Conservation (phyloP, 768 basidiomycete species). For the Pluteus cervinus region DNA sequence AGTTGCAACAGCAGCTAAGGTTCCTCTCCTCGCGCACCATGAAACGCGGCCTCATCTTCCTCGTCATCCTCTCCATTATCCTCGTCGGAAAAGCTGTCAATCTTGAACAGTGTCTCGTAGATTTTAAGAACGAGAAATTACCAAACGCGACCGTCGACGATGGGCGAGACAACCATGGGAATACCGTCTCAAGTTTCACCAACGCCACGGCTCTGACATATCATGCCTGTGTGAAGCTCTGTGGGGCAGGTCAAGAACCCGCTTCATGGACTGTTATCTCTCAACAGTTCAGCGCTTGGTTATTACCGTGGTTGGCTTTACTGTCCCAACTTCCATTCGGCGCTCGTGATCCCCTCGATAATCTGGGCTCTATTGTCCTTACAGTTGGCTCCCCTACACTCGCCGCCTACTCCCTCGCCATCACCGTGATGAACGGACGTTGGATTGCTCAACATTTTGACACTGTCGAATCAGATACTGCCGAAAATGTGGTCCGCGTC, state of each 20-base stretch:
- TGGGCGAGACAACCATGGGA: constrained; percentile 20
- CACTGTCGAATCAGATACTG: constrained; percentile 22
- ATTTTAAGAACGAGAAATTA: constrained; percentile 9
- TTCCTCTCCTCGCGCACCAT: no score
- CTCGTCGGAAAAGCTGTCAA: no score
- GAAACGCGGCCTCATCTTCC: no score
- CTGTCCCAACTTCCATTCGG: constrained; percentile 44
- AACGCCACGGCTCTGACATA: constrained; percentile 25
- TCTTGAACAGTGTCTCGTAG: constrained; percentile 15
- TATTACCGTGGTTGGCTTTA: constrained; percentile 41
- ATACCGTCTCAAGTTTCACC: constrained; percentile 13
- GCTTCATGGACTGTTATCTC: constrained; percentile 28
- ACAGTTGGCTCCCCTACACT: constrained; percentile 38
- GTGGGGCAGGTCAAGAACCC: constrained; percentile 18
- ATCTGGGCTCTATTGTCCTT: constrained; percentile 34
- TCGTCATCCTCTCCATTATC: no score
- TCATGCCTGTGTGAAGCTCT: constrained; percentile 18
- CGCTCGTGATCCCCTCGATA: constrained; percentile 28
- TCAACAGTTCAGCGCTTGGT: constrained; percentile 36
- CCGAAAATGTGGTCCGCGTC: constrained; percentile 21
- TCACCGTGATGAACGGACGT: constrained; percentile 36
- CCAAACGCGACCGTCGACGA: constrained; percentile 15
- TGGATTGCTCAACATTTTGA: constrained; percentile 31
- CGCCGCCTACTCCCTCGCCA: constrained; percentile 36
- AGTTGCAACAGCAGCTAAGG: no score